Base-by-base conservation (phyloP, 176 grass and related monocot genomes). In the Juncus effusus region DNA sequence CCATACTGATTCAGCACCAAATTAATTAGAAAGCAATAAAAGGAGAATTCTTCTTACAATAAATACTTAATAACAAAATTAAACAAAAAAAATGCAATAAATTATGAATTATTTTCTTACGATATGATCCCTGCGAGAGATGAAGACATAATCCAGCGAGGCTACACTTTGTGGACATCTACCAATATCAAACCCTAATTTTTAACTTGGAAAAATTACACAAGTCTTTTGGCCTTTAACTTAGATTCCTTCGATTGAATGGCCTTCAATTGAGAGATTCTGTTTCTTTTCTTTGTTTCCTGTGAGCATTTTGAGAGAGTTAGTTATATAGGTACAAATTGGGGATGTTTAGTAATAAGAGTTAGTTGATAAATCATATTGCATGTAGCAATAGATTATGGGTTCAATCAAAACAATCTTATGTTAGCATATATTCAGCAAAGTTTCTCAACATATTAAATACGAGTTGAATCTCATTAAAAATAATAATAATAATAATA, bases 91-190 rank as follows among this genome's bases (percentile, higher is more conserved):
- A 47, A 47, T 6, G 9, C 6, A 9, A 47, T 9, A 47, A 47
- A 47, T 47, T 5, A 9, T 1, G 44, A 47, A 47, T 5, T 6
- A 42, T 4, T 3, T 16, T 16, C 14, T 64, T 76, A 85, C 82
- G 36, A 92, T 92, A 59, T 97, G 93, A 70, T 97, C 93, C 50
- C 91, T 84, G 78, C 91, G 93, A 61, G 85, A 91, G 81, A 96
- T 76, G 82, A 96, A 91, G 13, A 96, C 79, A 70, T 91, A 96
- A 11, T 96, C 93, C 78, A 91, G 87, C 11, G 85, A 64, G 62
- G 89, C 72, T 54, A 87, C 82, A 40, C 88, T 76, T 71, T 97
- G 88, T 5, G 93, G 93, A 76, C 93, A 97, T 63, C 93, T 79
- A 4, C 93, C 93, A 36, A 96, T 96, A 78, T 96, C 93, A 80